Evolutionary conservation across 78 protist genomes (phyloP), one percentile per base, ranked within the genome.

Genomic region (Chrysochromulina tobinii): DNA sequence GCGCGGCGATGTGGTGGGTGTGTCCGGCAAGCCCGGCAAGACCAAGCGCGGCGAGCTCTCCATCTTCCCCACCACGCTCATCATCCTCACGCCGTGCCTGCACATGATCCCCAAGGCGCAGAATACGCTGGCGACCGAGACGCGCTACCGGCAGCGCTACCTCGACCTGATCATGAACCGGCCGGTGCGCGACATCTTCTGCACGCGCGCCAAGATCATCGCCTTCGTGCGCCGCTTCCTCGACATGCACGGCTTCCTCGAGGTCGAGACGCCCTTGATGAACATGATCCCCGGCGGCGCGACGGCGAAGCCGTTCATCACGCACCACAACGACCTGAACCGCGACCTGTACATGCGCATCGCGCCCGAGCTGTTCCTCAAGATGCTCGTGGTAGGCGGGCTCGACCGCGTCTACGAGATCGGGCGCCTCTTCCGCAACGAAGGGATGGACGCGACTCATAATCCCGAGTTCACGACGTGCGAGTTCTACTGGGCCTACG

Each of bases 401-500:
- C 61, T 99, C 84, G 99, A 99, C 89, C 96, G 99, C 38, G 99
- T 99, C 25, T 99, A 98, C 81, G 99, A 99, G 94, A 94, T 99
- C 73, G 99, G 99, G 48, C 96, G 98, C 84, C 98, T 97, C 92
- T 99, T 99, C 97, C 95, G 99, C 75, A 99, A 99, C 95, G 99
- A 99, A 7, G 98, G 98, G 50, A 98, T 99, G 59, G 99, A 99
- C 89, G 90, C 96, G 91, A 99, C 99, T 25, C 99, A 99, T 95
- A 99, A 99, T 96, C 99, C 99, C 66, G 99, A 99, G 93, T 99
- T 99, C 96, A 99, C 99, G n/a, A 95, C 99, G 15, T 96, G 98
- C 94, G 99, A 99, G 92, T 98, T 97, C 95, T 99, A 99, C 95
- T 96, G 91, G 91, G 69, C 88, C 21, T 54, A 99, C 92, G 98